Conservation (phyloP, 345 rosid species). For the Eucalyptus victrix region DNA sequence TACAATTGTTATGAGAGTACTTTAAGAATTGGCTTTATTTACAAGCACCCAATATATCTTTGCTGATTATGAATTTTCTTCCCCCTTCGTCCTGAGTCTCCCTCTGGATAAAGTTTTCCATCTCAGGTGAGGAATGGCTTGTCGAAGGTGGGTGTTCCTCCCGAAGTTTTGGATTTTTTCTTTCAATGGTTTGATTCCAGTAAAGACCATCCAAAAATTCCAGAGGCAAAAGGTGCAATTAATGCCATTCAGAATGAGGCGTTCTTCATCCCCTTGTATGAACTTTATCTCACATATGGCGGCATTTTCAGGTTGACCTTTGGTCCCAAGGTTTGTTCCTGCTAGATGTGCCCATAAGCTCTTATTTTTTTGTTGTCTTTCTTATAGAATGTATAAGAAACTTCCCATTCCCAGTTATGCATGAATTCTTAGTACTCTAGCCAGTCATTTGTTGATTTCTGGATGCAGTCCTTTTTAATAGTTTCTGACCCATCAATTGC, state of each 20-base stretch:
- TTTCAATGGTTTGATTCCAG: constrained; percentile 39
- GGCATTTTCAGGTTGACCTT: constrained; percentile 83
- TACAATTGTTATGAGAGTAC: neutral
- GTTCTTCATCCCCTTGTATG: constrained; percentile 83
- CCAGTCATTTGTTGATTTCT: neutral
- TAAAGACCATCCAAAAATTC: constrained; percentile 51
- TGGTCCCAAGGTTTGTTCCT: constrained; percentile 84
- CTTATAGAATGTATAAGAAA: neutral
- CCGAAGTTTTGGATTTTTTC: constrained; percentile 33
- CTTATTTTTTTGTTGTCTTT: neutral
- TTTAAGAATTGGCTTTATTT: neutral
- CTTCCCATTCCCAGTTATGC: neutral
- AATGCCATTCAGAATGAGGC: constrained; percentile 71
- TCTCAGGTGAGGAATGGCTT: constrained; percentile 50
- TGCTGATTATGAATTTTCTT: neutral
- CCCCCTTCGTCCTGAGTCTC: neutral
- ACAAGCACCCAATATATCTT: neutral
- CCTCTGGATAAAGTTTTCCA: constrained; percentile 33
- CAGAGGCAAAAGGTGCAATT: constrained; percentile 69
- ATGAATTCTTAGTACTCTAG: neutral
- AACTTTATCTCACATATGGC: constrained; percentile 88
- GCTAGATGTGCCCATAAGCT: neutral
- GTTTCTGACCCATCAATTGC: constrained; percentile 92
- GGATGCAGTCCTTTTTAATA: constrained; percentile 71
- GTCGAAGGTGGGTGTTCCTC: constrained; percentile 61